Evolutionary conservation across 139 green algal genomes (phyloP).

Genomic region (Ettlia oleoabundans): DNA sequence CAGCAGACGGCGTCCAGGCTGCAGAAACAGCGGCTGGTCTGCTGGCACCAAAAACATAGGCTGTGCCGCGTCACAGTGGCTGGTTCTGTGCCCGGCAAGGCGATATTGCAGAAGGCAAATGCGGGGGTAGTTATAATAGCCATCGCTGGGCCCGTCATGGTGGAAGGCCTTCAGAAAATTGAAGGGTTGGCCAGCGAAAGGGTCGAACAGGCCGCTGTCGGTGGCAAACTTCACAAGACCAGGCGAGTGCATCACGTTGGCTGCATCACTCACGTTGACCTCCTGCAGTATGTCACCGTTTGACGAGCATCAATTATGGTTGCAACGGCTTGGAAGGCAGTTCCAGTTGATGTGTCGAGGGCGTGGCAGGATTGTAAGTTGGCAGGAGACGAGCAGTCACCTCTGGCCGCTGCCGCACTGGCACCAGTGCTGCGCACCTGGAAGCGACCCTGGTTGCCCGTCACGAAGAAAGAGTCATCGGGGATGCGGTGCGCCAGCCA

Average conservation of each 20-base stretch:
- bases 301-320: no score
- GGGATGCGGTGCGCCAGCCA: slow-evolving; percentile 25
- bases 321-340: no score
- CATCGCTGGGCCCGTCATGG: neutral
- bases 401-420: no score
- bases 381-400: no score
- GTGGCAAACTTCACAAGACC: slow-evolving; percentile 15
- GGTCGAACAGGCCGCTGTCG: neutral
- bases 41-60: neutral
- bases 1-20: neutral
- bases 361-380: no score
- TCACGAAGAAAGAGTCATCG: neutral
- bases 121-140: neutral
- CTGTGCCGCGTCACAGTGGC: neutral
- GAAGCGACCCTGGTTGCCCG: slow-evolving; percentile 27
- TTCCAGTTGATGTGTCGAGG: no score
- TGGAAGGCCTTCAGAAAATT: slow-evolving; percentile 22
- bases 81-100: slow-evolving; percentile 1
- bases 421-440: neutral
- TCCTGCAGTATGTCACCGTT: neutral
- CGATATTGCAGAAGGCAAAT: neutral
- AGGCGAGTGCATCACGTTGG: slow-evolving; percentile 15
- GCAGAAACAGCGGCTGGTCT: neutral
- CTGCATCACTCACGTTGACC: neutral
- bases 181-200: neutral